A percentile compares a stretch with the other conserved stretches of the same genome.
Evolutionary conservation across 1,284 basidiomycete species (phyloP).

Genomic region (Termitomyces sp.): DNA sequence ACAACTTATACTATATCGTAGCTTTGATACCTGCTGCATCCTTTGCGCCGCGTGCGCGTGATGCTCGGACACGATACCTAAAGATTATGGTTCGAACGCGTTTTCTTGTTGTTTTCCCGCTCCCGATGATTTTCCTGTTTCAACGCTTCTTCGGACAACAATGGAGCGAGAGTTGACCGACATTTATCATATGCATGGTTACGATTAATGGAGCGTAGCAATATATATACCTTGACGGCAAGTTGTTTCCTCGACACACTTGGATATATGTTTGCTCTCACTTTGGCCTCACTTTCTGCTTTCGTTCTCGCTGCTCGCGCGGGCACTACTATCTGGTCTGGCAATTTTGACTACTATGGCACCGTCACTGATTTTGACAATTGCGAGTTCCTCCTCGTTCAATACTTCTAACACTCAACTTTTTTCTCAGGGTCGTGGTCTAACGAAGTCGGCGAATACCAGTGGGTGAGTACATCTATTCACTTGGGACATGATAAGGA

Average conservation of each 20-base stretch:
- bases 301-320: slow-evolving; percentile 35
- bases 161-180: slow-evolving; percentile 32
- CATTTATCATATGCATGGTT: slow-evolving; percentile 22
- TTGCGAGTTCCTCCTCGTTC: slow-evolving; percentile 32
- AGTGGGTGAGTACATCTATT: slow-evolving; percentile 40
- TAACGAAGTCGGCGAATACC: slow-evolving; percentile 52
- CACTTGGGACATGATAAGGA: not conserved
- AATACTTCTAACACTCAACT: not conserved
- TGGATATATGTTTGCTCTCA: slow-evolving; percentile 25
- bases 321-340: slow-evolving; percentile 51
- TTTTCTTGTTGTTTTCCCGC: slow-evolving; percentile 27
- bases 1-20: slow-evolving; percentile 19
- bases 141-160: slow-evolving; percentile 18
- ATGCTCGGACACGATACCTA: slow-evolving; percentile 13
- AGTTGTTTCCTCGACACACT: not conserved
- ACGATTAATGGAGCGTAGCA: not conserved
- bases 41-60: slow-evolving; percentile 12
- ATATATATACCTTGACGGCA: slow-evolving; percentile 9
- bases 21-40: slow-evolving; percentile 19
- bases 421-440: slow-evolving; percentile 48
- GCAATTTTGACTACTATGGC: slow-evolving; percentile 46
- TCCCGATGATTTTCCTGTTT: slow-evolving; percentile 33
- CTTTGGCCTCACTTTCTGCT: slow-evolving; percentile 26
- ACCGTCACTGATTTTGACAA: slow-evolving; percentile 49
- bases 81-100: slow-evolving; percentile 10